Evolutionary conservation across 352 stramenopile species (phyloP).

Genomic region (Phytophthora fragariaefolia): DNA sequence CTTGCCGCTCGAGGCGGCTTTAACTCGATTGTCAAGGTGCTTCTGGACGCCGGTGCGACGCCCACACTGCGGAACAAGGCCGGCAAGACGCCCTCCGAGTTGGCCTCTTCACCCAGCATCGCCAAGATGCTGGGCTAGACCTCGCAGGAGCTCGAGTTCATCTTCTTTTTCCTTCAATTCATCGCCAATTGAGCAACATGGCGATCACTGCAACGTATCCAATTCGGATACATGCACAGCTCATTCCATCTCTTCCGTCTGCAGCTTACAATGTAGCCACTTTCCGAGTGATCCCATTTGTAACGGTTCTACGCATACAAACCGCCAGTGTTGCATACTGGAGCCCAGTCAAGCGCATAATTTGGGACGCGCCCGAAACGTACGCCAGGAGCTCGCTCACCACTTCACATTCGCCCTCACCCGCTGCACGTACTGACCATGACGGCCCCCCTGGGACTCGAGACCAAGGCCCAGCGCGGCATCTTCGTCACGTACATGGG

Average conservation of each 20-base stretch:
- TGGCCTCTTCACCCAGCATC: conserved; percentile 67
- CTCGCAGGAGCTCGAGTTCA: no score
- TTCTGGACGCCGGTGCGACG: conserved; percentile 67
- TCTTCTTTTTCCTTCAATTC: no score
- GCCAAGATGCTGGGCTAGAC: conserved; percentile 64
- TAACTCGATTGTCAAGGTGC: conserved; percentile 64
- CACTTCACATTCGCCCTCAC: conserved; percentile 1
- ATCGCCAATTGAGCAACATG: neutral
- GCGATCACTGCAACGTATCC: conserved; percentile 1
- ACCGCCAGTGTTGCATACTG: neutral
- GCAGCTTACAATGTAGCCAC: conserved; percentile 11
- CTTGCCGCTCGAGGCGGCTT: conserved; percentile 85
- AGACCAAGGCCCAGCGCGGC: conserved; percentile 70
- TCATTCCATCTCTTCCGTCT: neutral
- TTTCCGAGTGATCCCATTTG: conserved; percentile 23
- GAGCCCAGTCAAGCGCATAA: conserved; percentile 1
- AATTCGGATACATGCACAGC: neutral
- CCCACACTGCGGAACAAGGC: conserved; percentile 69
- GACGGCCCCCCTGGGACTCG: conserved; percentile 68
- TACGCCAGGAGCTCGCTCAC: conserved; percentile 2
- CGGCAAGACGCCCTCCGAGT: conserved; percentile 78
- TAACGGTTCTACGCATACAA: conserved; percentile 6
- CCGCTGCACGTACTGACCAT: conserved; percentile 28
- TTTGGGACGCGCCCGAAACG: neutral
- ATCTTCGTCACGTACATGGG: conserved; percentile 85